These are phyloP conservation scores for Fraxinus ornus DNA, from an alignment of 305 asterid genomes.

Conservation along the genomic window DNA sequence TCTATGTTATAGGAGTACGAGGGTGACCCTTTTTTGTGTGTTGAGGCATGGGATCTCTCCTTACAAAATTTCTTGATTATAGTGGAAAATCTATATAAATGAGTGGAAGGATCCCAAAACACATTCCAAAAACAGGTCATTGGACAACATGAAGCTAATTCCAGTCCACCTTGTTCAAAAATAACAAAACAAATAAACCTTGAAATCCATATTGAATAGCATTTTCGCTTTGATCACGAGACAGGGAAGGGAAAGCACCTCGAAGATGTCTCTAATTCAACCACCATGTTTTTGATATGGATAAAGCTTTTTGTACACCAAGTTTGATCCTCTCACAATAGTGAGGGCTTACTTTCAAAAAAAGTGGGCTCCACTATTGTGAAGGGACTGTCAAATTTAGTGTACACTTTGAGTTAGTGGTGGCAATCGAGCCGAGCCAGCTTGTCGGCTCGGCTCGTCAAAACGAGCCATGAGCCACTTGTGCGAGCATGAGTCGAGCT, in stretches of 20 bases:
- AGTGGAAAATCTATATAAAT: background rate
- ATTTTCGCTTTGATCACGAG: background rate
- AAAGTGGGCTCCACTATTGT: too few relatives aligned
- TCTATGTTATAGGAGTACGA: background rate
- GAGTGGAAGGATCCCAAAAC: background rate
- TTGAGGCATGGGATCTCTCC: background rate
- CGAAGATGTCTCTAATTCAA: background rate
- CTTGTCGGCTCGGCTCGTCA: too few relatives aligned
- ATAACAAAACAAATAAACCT: background rate
- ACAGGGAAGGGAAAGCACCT: background rate
- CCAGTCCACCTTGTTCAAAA: background rate
- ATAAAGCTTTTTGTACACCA: too few relatives aligned
- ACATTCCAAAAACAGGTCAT: background rate
- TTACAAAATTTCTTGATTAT: background rate
- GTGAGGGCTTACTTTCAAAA: too few relatives aligned
- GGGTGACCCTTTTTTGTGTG: background rate
- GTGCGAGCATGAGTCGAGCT: too few relatives aligned
- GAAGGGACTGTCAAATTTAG: too few relatives aligned
- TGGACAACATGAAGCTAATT: background rate
- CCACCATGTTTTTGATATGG: background rate
- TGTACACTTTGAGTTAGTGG: too few relatives aligned
- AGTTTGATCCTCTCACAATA: too few relatives aligned
- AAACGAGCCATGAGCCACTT: too few relatives aligned
- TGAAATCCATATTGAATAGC: background rate
- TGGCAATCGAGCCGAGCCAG: too few relatives aligned